Percentiles rank a stretch among this genome's conserved stretches.
Conservation (phyloP, 164 flowering plant genomes). For the Tinospora cordifolia region DNA sequence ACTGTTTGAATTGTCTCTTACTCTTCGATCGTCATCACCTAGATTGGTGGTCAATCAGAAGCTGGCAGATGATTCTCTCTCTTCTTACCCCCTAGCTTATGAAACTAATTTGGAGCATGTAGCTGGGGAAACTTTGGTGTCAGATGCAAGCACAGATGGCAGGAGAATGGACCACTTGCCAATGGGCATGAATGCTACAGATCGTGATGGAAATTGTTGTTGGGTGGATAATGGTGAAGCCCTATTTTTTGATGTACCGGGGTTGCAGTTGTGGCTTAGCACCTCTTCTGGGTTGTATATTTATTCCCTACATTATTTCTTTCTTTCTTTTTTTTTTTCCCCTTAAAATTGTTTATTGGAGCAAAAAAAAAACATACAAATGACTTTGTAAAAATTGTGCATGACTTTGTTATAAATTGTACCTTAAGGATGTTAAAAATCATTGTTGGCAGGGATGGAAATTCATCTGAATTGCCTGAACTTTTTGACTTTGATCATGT, state of each 20-base stretch:
- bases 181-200: constrained; percentile 47
- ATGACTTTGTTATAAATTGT: neutral
- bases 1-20: constrained; percentile 70
- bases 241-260: constrained; percentile 58
- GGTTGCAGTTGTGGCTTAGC: constrained; percentile 56
- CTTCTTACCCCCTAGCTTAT: constrained; percentile 62
- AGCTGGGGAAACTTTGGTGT: constrained; percentile 20
- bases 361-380: neutral
- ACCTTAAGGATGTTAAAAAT: neutral
- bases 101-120: constrained; percentile 25
- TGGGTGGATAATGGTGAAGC: constrained; percentile 87
- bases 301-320: neutral
- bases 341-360: neutral
- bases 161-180: constrained; percentile 35
- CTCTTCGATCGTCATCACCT: constrained; percentile 90
- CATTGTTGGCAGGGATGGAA: constrained; percentile 39
- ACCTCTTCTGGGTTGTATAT: constrained; percentile 36
- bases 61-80: constrained; percentile 80
- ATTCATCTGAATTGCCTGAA: constrained; percentile 68
- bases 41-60: constrained; percentile 80
- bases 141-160: constrained; percentile 17
- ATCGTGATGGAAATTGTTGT: constrained; percentile 74
- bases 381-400: neutral
- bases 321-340: neutral
- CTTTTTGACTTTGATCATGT: constrained; percentile 91